Evolutionary conservation across 176 grass and related monocot genomes (phyloP).

Genomic region (Olyra latifolia): DNA sequence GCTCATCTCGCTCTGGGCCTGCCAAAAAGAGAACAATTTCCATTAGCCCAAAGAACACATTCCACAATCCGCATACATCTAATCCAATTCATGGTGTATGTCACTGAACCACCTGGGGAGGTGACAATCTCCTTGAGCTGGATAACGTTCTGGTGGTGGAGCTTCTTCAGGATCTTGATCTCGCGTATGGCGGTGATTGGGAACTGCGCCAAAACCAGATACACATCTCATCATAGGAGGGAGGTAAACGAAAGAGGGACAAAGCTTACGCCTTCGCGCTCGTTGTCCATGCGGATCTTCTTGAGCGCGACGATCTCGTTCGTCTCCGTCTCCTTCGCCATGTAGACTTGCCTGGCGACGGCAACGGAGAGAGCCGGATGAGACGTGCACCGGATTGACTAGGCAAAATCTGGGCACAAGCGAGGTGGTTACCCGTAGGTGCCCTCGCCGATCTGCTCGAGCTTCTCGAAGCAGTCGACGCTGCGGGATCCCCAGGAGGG

Average conservation of each 20-base stretch:
- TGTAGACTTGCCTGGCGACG: constrained; percentile 69
- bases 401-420: too few relatives aligned
- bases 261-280: constrained; percentile 61
- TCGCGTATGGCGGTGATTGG: constrained; percentile 88
- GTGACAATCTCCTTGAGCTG: constrained; percentile 95
- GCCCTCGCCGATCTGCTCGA: constrained; percentile 81
- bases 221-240: too few relatives aligned
- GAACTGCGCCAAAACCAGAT: constrained; percentile 18
- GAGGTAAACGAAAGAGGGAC: too few relatives aligned
- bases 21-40: constrained; percentile 19
- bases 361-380: too few relatives aligned
- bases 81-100: too few relatives aligned
- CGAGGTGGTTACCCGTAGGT: constrained; percentile 55
- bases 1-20: constrained; percentile 90
- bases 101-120: constrained; percentile 49
- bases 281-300: constrained; percentile 97
- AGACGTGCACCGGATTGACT: too few relatives aligned
- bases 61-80: neutral
- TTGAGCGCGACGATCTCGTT: constrained; percentile 90
- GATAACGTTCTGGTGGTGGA: constrained; percentile 90
- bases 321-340: constrained; percentile 82
- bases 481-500: constrained; percentile 70
- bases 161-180: constrained; percentile 96
- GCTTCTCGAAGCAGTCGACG: constrained; percentile 76
- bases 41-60: neutral